Base-by-base conservation (phyloP, 192 early-diverging fungal species). In the Diversispora epigaea region DNA sequence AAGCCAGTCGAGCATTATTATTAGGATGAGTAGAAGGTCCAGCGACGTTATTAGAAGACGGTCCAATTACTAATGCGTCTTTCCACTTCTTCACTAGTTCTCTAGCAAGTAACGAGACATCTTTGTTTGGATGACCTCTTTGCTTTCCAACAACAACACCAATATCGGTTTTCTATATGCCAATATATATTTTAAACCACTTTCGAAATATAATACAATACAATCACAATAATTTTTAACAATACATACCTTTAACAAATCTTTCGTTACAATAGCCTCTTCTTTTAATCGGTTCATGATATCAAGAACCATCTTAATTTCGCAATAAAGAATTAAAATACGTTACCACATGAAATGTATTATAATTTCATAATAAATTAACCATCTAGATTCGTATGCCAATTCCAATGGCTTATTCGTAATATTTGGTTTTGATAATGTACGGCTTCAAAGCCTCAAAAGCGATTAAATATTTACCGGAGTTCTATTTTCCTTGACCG, bases 51-150 rank as follows among this genome's bases (percentile, higher is more conserved):
- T 32, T 32, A 79, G 89, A 85, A 32, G 25, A 32, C 25, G 25
- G 25, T 32, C 25, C 25, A 2, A 2, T 32, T 32, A 32, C 25
- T 32, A 32, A 1, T 64, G 94, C 93, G 32, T 85, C 83, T 80
- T 94, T 96, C 95, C 95, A 97, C 58, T 91, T 93, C 74, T 85
- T 83, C 4, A 96, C 90, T 54, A 94, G 83, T 50, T 84, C 87
- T 75, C 91, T 93, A 3, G 92, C 88, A 49, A 84, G 66, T 22
- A 75, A 79, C 0, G 89, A 84, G 12, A 95, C 86, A 0, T 84
- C 84, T 3, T 80, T 68, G 57, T 91, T 84, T 9, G 81, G 77
- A 65, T 91, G 82, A 75, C 90, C 88, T 41, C 92, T 82, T 49
- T 95, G 78, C 70, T 90, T 90, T 55, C 90, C 91, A 49, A 96